Conservation (phyloP, 1,284 basidiomycete species). For the Somion occarium region DNA sequence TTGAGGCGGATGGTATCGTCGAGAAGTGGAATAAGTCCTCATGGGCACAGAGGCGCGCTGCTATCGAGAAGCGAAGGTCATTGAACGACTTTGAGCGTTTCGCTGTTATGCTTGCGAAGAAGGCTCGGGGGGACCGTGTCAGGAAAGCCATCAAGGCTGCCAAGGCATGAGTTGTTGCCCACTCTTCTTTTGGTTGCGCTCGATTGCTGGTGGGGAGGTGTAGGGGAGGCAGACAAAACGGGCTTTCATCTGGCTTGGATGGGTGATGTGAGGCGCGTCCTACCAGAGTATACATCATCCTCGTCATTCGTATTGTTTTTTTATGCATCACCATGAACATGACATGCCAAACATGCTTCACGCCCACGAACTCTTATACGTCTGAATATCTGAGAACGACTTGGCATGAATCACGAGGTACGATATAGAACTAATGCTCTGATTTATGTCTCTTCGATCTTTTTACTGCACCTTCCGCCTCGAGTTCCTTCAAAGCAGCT, state of each 20-base stretch:
- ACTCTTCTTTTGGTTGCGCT: not conserved
- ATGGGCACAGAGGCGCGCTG: constrained; percentile 91
- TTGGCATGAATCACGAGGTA: not conserved
- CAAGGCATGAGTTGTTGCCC: constrained; percentile 13
- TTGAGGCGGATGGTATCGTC: constrained; percentile 77
- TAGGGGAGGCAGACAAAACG: not conserved
- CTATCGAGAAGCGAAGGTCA: constrained; percentile 73
- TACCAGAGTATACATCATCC: not conserved
- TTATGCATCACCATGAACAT: constrained; percentile 6
- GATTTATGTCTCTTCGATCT: constrained; percentile 27
- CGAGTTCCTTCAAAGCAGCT: constrained; percentile 45
- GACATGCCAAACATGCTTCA: not conserved
- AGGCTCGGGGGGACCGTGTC: constrained; percentile 66
- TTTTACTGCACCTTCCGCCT: constrained; percentile 47
- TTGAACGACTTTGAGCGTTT: constrained; percentile 93
- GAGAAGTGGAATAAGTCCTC: constrained; percentile 80
- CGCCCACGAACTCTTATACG: not conserved
- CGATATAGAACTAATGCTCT: not conserved
- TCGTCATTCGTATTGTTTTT: not conserved
- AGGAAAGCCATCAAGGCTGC: constrained; percentile 48
- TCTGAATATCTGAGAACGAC: not conserved
- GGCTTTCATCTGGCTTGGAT: not conserved
- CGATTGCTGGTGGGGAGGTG: not conserved
- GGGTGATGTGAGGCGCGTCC: not conserved
- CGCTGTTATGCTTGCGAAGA: constrained; percentile 71